Percentiles rank a stretch among this genome's conserved stretches.
Evolutionary conservation across 306 rosid genomes (phyloP).

Genomic region (Quercus rubra): DNA sequence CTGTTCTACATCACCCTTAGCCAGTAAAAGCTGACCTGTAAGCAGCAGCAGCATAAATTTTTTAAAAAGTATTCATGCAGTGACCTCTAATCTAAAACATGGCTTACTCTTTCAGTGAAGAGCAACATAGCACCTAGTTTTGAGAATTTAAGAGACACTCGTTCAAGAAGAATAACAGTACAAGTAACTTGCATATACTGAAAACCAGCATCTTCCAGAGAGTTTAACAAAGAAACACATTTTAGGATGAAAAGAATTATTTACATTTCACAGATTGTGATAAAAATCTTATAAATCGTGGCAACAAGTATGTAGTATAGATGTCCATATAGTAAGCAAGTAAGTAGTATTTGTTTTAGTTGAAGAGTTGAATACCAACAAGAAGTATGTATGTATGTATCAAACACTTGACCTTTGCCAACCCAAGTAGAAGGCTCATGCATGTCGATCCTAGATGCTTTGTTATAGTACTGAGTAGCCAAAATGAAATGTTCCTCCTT

Average conservation of each 20-base stretch:
- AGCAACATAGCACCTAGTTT: neutral
- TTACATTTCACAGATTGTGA: neutral
- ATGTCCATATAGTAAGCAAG: too few relatives aligned
- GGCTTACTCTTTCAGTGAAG: slow-evolving; percentile 19
- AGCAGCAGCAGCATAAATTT: slow-evolving; percentile 25
- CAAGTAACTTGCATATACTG: too few relatives aligned
- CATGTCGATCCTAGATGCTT: slow-evolving; percentile 93
- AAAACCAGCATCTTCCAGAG: slow-evolving; percentile 1
- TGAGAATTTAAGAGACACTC: slow-evolving; percentile 2
- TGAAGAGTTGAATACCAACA: too few relatives aligned
- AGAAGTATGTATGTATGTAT: too few relatives aligned
- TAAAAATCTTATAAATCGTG: neutral
- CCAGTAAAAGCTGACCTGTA: slow-evolving; percentile 96
- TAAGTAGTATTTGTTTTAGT: too few relatives aligned
- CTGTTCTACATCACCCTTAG: slow-evolving; percentile 95
- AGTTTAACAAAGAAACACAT: slow-evolving; percentile 2
- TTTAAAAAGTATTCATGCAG: slow-evolving; percentile 4
- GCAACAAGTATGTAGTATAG: too few relatives aligned
- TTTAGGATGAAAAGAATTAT: neutral
- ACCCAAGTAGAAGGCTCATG: slow-evolving; percentile 99
- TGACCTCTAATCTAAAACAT: neutral
- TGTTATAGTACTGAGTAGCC: slow-evolving; percentile 97
- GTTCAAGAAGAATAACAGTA: slow-evolving; percentile 8
- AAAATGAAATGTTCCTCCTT: slow-evolving; percentile 96
- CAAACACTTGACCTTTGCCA: slow-evolving; percentile 70